Conservation (phyloP, 805 yeast genomes). For the Metschnikowia matae region DNA sequence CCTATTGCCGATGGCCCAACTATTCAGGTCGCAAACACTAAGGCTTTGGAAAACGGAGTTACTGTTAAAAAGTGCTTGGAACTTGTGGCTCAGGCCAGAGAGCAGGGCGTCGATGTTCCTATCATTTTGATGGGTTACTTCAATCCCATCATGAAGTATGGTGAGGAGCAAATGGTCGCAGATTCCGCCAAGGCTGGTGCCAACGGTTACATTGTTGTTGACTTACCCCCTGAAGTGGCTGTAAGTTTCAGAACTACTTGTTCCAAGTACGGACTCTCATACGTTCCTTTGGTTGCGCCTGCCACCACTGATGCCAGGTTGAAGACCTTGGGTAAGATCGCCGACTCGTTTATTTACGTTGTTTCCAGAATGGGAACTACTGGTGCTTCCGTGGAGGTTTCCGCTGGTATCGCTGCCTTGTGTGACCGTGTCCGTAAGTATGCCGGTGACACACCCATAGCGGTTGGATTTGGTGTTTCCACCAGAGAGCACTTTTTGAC, state of each 20-base stretch:
- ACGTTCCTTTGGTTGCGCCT: slow-evolving; percentile 94
- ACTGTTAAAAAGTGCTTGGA: slow-evolving; percentile 68
- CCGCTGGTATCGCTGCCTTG: slow-evolving; percentile 59
- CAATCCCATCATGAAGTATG: slow-evolving; percentile 87
- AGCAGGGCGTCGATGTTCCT: slow-evolving; percentile 81
- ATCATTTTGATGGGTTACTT: slow-evolving; percentile 95
- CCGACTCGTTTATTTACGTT: slow-evolving; percentile 94
- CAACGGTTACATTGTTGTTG: slow-evolving; percentile 91
- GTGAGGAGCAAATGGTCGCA: slow-evolving; percentile 75
- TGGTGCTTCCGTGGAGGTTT: slow-evolving; percentile 73
- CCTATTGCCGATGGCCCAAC: slow-evolving; percentile 99
- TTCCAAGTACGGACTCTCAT: slow-evolving; percentile 63
- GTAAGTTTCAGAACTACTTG: slow-evolving; percentile 75
- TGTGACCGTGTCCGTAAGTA: slow-evolving; percentile 71
- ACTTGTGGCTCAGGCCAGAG: slow-evolving; percentile 70
- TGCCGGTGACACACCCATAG: slow-evolving; percentile 65
- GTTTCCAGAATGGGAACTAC: slow-evolving; percentile 98
- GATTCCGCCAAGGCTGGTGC: slow-evolving; percentile 89
- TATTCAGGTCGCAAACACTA: slow-evolving; percentile 81
- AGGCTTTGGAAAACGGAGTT: slow-evolving; percentile 81
- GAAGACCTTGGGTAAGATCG: slow-evolving; percentile 70
- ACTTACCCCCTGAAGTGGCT: slow-evolving; percentile 98
- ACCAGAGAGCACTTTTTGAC: slow-evolving; percentile 84
- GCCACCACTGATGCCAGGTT: slow-evolving; percentile 91
- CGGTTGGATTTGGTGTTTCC: slow-evolving; percentile 96